phyloP scores from a whole-genome alignment of 176 grass and related monocot species.

The Coix lacrymajobi region DNA sequence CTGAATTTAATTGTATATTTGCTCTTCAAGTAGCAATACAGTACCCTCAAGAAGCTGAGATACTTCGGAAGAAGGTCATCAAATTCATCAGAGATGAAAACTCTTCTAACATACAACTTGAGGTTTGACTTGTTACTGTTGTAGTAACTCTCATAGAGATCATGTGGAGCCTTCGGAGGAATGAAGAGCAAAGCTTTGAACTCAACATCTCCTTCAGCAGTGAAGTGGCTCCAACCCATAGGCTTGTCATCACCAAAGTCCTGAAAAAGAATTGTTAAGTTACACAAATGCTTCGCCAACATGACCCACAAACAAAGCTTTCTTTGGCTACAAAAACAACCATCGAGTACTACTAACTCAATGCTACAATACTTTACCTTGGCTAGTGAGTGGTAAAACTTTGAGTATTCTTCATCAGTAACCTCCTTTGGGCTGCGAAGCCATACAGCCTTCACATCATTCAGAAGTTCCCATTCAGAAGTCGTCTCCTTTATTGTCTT shows the following conservation, averaged over 20 bases:
- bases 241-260: constrained; percentile 90
- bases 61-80: constrained; percentile 92
- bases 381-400: constrained; percentile 90
- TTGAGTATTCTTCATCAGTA: constrained; percentile 89
- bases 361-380: constrained; percentile 47
- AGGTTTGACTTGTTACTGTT: constrained; percentile 86
- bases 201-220: constrained; percentile 94
- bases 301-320: background rate
- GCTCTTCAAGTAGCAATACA: background rate
- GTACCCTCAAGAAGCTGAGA: constrained; percentile 94
- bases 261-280: constrained; percentile 30
- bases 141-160: constrained; percentile 98
- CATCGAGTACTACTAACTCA: background rate
- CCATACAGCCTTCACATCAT: constrained; percentile 98
- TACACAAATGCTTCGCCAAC: background rate
- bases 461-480: constrained; percentile 83
- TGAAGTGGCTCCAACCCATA: constrained; percentile 86
- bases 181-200: constrained; percentile 95
- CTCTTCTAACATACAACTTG: constrained; percentile 94
- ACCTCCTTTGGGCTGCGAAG: constrained; percentile 91
- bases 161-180: constrained; percentile 87
- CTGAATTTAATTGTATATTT: background rate
- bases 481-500: constrained; percentile 90
- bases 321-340: background rate
- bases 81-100: constrained; percentile 99